Evolutionary conservation across 2,329 filamentous ascomycete species (phyloP).

Genomic region (Penicillium digitatum): DNA sequence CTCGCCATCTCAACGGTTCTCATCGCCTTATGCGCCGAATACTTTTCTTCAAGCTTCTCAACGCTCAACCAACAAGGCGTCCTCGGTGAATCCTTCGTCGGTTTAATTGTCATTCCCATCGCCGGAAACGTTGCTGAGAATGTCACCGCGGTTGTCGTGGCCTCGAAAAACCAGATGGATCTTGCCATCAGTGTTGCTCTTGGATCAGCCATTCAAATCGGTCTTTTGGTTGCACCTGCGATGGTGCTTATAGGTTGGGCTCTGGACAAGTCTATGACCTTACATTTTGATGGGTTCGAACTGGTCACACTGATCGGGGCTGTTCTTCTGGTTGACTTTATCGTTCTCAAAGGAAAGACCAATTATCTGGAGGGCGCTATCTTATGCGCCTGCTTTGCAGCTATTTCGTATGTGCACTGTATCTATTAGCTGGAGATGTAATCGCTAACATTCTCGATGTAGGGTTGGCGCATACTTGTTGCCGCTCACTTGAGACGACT

Average conservation of each 20-base stretch:
- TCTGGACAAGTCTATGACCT: conserved; percentile 37
- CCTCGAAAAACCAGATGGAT: conserved; percentile 73
- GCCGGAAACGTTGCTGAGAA: conserved; percentile 72
- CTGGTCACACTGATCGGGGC: conserved; percentile 15
- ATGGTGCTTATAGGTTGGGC: conserved; percentile 70
- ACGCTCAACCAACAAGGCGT: conserved; percentile 55
- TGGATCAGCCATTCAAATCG: conserved; percentile 67
- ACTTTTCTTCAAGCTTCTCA: conserved; percentile 65
- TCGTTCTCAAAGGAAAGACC: conserved; percentile 17
- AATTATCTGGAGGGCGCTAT: conserved; percentile 20
- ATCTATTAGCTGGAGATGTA: not conserved
- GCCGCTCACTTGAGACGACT: not conserved
- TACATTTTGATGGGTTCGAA: conserved; percentile 17
- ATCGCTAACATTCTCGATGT: not conserved
- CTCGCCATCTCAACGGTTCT: conserved; percentile 61
- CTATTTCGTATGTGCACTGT: conserved; percentile 15
- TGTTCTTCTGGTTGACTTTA: conserved; percentile 16
- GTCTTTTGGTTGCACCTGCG: conserved; percentile 66
- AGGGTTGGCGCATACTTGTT: conserved; percentile 17
- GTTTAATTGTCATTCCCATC: conserved; percentile 67
- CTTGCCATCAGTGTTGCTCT: conserved; percentile 68
- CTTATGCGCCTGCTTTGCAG: conserved; percentile 18
- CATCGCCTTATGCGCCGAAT: conserved; percentile 66
- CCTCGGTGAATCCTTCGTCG: conserved; percentile 64
- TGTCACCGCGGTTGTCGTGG: conserved; percentile 66